phyloP scores from a whole-genome alignment of 257 asterid genomes.

The Pogostemon cablin region DNA sequence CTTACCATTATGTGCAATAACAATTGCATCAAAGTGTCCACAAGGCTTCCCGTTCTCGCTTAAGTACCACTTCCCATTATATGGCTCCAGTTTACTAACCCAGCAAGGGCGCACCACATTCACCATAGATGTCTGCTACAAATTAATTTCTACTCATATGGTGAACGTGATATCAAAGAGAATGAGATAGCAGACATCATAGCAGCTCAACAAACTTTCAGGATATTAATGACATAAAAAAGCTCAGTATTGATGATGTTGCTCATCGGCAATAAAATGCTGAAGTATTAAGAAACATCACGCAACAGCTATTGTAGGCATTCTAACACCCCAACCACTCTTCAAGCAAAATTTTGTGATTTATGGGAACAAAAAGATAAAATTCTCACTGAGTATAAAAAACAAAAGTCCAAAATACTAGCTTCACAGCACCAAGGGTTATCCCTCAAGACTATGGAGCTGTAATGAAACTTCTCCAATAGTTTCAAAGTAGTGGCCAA shows the following conservation, averaged over 20 bases:
- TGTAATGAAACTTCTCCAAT: not conserved
- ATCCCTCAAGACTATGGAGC: conserved; percentile 6
- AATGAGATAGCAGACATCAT: conserved; percentile 21
- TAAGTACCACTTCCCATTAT: conserved; percentile 85
- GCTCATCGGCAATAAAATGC: conserved; percentile 13
- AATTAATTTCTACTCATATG: conserved; percentile 24
- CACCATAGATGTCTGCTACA: conserved; percentile 66
- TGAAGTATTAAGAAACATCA: conserved; percentile 22
- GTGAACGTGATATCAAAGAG: conserved; percentile 27
- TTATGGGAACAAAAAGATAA: not conserved
- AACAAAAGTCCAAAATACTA: not conserved
- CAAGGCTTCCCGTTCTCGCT: conserved; percentile 84
- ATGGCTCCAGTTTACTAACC: conserved; percentile 84
- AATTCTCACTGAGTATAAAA: conserved; percentile 1
- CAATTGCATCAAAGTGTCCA: conserved; percentile 87
- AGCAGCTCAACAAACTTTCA: conserved; percentile 8
- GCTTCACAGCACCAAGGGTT: not conserved
- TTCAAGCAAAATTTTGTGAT: not conserved
- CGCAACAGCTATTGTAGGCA: not conserved
- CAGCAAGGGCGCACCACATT: conserved; percentile 89
- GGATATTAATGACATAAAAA: conserved; percentile 4
- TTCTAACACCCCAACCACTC: not conserved
- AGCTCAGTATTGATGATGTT: conserved; percentile 2
- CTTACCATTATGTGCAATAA: conserved; percentile 94
- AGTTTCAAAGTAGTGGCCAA: conserved; percentile 5